These are phyloP conservation scores for Blastomyces silverae DNA, from an alignment of 2,329 filamentous ascomycete genomes.

Conservation along the genomic window DNA sequence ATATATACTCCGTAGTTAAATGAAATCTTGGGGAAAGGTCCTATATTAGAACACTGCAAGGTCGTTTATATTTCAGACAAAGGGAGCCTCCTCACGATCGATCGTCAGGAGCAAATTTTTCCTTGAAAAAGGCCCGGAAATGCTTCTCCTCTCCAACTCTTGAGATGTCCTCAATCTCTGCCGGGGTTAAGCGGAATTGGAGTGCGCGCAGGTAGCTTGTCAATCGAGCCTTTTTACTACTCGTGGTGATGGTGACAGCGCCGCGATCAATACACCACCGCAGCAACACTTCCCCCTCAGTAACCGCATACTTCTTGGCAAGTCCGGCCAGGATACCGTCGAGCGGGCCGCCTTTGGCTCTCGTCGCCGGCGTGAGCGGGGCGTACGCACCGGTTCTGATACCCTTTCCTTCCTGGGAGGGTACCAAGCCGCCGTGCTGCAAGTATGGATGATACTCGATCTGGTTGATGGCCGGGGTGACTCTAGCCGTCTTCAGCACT, in stretches of 20 bases:
- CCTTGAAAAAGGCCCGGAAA: constrained; percentile 48
- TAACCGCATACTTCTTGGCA: constrained; percentile 57
- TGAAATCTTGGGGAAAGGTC: neutral
- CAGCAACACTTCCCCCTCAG: constrained; percentile 50
- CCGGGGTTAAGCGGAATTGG: constrained; percentile 54
- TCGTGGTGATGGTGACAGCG: constrained; percentile 54
- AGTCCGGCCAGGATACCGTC: constrained; percentile 47
- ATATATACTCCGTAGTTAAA: neutral
- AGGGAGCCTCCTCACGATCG: constrained; percentile 22
- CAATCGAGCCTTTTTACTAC: constrained; percentile 53
- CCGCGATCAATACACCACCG: constrained; percentile 58
- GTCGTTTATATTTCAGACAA: neutral
- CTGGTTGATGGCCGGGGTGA: constrained; percentile 40
- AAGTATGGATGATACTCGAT: constrained; percentile 45
- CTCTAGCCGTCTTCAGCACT: constrained; percentile 41
- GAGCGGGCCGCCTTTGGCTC: constrained; percentile 50
- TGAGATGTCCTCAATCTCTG: constrained; percentile 51
- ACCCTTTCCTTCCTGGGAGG: constrained; percentile 37
- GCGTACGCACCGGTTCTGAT: constrained; percentile 41
- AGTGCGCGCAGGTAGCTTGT: constrained; percentile 51
- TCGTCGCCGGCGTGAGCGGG: constrained; percentile 47
- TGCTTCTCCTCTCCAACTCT: constrained; percentile 46
- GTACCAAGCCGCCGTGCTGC: constrained; percentile 39
- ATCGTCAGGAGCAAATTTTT: constrained; percentile 45
- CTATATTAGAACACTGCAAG: neutral